phyloP scores from a whole-genome alignment of 768 basidiomycete species.

The Coprinopsis cinerea region DNA sequence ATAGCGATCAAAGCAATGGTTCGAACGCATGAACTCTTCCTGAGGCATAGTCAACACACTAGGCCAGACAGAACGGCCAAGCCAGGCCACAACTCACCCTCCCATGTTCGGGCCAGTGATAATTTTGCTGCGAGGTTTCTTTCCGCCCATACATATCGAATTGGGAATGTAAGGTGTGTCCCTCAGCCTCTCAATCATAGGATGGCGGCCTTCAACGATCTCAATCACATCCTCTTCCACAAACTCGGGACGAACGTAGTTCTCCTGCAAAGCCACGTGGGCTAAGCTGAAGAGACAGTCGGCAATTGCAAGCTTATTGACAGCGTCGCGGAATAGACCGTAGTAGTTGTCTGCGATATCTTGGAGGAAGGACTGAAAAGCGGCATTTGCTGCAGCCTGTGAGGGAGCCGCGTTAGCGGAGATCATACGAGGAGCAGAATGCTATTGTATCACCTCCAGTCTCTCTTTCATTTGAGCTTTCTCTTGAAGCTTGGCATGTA shows the following conservation, averaged over 20 bases:
- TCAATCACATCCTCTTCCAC: conserved; percentile 61
- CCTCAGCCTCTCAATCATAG: conserved; percentile 80
- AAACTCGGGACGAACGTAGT: conserved; percentile 77
- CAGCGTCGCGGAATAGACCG: conserved; percentile 61
- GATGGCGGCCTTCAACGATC: conserved; percentile 83
- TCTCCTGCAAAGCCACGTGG: conserved; percentile 65
- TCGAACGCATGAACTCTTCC: conserved; percentile 80
- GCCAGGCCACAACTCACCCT: conserved; percentile 42
- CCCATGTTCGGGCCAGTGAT: conserved; percentile 89
- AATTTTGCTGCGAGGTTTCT: conserved; percentile 49
- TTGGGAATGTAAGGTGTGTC: conserved; percentile 87
- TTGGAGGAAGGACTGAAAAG: conserved; percentile 61
- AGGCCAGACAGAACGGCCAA: neutral
- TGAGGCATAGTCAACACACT: conserved; percentile 19
- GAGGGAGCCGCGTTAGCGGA: neutral
- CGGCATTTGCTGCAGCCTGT: conserved; percentile 55
- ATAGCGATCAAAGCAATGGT: conserved; percentile 74
- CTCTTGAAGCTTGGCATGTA: conserved; percentile 57
- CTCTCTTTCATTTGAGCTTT: conserved; percentile 71
- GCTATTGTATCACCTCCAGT: conserved; percentile 34
- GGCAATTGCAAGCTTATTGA: conserved; percentile 74
- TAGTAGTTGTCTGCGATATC: conserved; percentile 70
- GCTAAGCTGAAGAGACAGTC: conserved; percentile 89
- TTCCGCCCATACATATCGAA: conserved; percentile 57
- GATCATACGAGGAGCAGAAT: neutral